phyloP scores from a whole-genome alignment of 768 basidiomycete genomes.

The Dictyophora rubrovolvata region DNA sequence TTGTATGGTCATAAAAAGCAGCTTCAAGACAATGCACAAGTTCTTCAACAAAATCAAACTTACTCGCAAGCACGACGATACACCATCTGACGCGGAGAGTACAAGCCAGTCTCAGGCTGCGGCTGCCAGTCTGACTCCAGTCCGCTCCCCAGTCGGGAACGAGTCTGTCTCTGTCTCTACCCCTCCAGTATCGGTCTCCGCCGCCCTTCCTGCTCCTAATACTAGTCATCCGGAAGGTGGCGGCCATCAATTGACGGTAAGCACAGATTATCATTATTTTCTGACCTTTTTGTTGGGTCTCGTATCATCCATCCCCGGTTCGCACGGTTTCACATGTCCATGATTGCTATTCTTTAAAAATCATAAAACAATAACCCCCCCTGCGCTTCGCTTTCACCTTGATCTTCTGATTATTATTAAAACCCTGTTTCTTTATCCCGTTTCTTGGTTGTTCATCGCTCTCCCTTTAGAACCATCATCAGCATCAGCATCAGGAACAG shows the following conservation, averaged over 20 bases:
- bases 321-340: not conserved
- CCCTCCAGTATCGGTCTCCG: too few relatives aligned
- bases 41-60: not conserved
- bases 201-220: too few relatives aligned
- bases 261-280: not conserved
- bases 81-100: not conserved
- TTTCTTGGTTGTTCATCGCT: not conserved
- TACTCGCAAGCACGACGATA: not conserved
- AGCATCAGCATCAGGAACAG: too few relatives aligned
- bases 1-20: not conserved
- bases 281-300: not conserved
- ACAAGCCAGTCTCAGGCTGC: not conserved
- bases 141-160: too few relatives aligned
- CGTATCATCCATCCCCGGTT: not conserved
- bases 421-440: not conserved
- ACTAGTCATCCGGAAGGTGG: not conserved
- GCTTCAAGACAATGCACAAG: not conserved
- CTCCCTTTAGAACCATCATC: not conserved
- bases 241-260: not conserved
- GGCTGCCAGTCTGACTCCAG: too few relatives aligned
- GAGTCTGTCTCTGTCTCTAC: too few relatives aligned
- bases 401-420: not conserved
- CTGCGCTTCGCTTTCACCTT: not conserved
- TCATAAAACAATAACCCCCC: too few relatives aligned
- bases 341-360: not conserved